A percentile compares a stretch with the other conserved stretches of the same genome.
Evolutionary conservation across 495 filamentous ascomycete genomes (phyloP).

Genomic region (Neurospora pannonica): DNA sequence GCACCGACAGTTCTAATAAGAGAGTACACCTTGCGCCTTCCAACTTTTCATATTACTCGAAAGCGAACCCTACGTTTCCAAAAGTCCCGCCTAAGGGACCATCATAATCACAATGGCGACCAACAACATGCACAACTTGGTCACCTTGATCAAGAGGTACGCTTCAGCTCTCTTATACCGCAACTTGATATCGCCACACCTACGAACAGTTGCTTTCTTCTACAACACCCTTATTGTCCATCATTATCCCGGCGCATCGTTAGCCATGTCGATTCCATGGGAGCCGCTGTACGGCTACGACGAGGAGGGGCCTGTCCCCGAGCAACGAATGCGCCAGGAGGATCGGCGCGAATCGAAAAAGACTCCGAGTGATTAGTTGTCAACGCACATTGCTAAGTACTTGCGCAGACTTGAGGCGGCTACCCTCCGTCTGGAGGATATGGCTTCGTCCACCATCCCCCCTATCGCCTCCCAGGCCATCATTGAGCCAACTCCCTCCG

Average conservation of each 20-base stretch:
- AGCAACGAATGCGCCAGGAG: not conserved
- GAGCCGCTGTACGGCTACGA: not conserved
- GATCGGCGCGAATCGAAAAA: not conserved
- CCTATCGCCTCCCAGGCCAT: constrained; percentile 20
- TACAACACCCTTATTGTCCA: not conserved
- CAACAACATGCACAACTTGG: constrained; percentile 87
- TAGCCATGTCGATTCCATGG: not conserved
- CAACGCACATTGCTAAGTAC: constrained; percentile 12
- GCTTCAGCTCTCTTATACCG: constrained; percentile 10
- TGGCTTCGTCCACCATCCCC: constrained; percentile 60
- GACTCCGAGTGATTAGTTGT: not conserved
- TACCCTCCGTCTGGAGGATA: constrained; percentile 91
- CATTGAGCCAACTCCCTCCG: constrained; percentile 13
- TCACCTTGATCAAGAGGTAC: constrained; percentile 96
- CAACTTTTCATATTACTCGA: not conserved
- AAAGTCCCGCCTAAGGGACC: not conserved
- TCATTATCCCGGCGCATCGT: not conserved
- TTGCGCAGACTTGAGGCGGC: constrained; percentile 89
- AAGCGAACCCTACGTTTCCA: not conserved
- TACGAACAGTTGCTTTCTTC: not conserved
- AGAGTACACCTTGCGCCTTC: not conserved
- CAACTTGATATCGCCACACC: not conserved
- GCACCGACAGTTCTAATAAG: not conserved
- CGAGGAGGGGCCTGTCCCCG: not conserved
- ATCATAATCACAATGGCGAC: constrained; percentile 36